Base-by-base conservation (phyloP, 2,329 filamentous ascomycete genomes). In the Albophoma yamanashiensis region DNA sequence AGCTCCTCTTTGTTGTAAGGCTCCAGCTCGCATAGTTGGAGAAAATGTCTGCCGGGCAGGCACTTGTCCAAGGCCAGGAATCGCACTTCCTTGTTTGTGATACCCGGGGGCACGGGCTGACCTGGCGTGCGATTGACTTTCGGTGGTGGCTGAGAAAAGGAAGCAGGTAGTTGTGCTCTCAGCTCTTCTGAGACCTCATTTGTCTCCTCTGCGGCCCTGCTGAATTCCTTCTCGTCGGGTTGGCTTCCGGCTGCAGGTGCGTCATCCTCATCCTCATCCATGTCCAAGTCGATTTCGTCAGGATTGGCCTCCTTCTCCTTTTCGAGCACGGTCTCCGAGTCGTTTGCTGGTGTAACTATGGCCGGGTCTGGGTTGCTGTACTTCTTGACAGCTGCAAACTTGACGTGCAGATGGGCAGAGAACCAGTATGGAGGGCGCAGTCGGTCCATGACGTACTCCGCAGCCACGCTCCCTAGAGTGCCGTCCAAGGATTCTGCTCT, bases 1-100 rank as follows among this genome's bases (percentile, higher is more conserved):
- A 64, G 57, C 3, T 70, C 38, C 20, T 72, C 63, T 0, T 73
- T 61, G 20, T 79, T 75, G 50, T 80, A 68, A 3, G 85, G 78
- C 2, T 75, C 69, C 22, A 93, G 77, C 39, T 89, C 82, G 40
- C 89, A 77, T 3, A 97, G 78, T 66, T 97, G 91, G 2, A 99
- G 79, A 69, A 93, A 97, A 62, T 92, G 83, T 17, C 89, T 85
- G 22, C 87, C 82, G 0, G 89, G 88, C 50, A 93, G 81, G 68
- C 91, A 96, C 73, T 99, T 99, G 75, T 97, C 93, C 2, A 99
- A 79, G 0, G 94, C 89, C 14, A 99, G 80, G 73, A 99, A 99
- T 15, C 86, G 81, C 2, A 93, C 95, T 5, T 81, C 80, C 25
- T 81, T 88, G 76, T 97, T 97, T 2, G 81, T 83, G 63, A 97